phyloP scores from a whole-genome alignment of 78 protist species.

The Bigelowiella natans region DNA sequence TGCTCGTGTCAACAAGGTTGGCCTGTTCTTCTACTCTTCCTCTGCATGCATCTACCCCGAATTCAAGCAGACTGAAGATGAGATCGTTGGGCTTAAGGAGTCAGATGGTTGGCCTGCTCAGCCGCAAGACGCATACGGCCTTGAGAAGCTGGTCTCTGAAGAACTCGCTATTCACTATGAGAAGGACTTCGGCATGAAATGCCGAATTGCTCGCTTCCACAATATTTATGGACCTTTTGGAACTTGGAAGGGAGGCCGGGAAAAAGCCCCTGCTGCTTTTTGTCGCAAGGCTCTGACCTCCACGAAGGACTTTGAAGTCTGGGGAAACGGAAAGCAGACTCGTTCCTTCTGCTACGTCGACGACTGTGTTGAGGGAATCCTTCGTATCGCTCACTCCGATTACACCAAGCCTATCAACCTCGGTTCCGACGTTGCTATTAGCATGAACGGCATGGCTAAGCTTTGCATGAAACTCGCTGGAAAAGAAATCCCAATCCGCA shows the following conservation, averaged over 20 bases:
- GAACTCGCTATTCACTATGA: conserved; percentile 48
- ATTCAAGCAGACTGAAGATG: conserved; percentile 44
- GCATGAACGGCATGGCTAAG: conserved; percentile 62
- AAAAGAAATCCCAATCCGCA: conserved; percentile 30
- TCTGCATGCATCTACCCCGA: conserved; percentile 73
- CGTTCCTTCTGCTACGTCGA: background rate
- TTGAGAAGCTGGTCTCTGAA: conserved; percentile 67
- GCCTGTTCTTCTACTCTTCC: conserved; percentile 48
- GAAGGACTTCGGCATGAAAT: conserved; percentile 42
- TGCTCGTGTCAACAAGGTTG: conserved; percentile 25
- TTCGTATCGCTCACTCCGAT: conserved; percentile 37
- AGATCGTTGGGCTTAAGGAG: conserved; percentile 53
- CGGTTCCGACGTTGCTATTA: conserved; percentile 52
- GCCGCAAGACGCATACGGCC: conserved; percentile 77
- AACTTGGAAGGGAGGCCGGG: conserved; percentile 78
- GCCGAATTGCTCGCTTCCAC: conserved; percentile 58
- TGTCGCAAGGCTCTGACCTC: conserved; percentile 52
- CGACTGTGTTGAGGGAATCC: conserved; percentile 35
- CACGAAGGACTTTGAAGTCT: conserved; percentile 52
- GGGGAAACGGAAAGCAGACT: conserved; percentile 59
- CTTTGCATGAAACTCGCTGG: conserved; percentile 28
- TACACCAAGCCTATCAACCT: conserved; percentile 59
- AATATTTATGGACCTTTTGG: conserved; percentile 76
- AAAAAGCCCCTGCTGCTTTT: conserved; percentile 82
- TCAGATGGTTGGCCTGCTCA: conserved; percentile 69